Evolutionary conservation across 23 red algal species (phyloP), one percentile per base, ranked within the genome.

Genomic region (Gracilariopsis chorda): DNA sequence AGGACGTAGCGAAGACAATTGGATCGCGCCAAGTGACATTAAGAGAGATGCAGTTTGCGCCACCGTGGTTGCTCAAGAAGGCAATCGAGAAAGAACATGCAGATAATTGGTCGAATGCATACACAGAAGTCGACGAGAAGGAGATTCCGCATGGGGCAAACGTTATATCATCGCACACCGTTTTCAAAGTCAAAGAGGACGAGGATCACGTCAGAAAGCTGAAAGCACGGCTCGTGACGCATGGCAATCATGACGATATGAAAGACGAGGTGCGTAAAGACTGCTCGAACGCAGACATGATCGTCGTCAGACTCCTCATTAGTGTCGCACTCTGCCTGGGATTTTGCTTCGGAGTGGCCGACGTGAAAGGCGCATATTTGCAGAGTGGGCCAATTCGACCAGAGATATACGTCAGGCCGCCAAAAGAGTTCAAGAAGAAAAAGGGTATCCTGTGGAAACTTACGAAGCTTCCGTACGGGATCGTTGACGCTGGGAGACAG

Each of bases 401-500:
- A 24, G 60, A 87, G 4, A 27, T 76, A 4, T 87, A 87, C 27
- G 63, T 87, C 43, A 25, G 83, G 39, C 83, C 62, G 2, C 9
- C 77, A 7, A 4, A 8, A 3, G 40, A 68, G 33, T 52, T 69
- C 42, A 6, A 28, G 19, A 47, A 3, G 17, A 71, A 47, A 59
- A 53, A 58, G n/a, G 81, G 56, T 9, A 45, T 86, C 7, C 81
- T 86, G 24, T 86, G 81, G 81, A 64, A 55, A 51, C 81, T 86
- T 3, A 69, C 33, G 17, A 86, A 86, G 48, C 29, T 86, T 3
- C 81, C 81, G 5, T 86, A 69, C 28, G 59, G 81, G 3, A 87
- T 87, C 43, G 60, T 76, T 8, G 83, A 87, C 72, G 83, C 83
- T n/a, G 83, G 83, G 24, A 71, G 83, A 23, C 83, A 74, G 32